Evolutionary conservation across 441 rosid species (phyloP).

Genomic region (Francoa sonchifolia): DNA sequence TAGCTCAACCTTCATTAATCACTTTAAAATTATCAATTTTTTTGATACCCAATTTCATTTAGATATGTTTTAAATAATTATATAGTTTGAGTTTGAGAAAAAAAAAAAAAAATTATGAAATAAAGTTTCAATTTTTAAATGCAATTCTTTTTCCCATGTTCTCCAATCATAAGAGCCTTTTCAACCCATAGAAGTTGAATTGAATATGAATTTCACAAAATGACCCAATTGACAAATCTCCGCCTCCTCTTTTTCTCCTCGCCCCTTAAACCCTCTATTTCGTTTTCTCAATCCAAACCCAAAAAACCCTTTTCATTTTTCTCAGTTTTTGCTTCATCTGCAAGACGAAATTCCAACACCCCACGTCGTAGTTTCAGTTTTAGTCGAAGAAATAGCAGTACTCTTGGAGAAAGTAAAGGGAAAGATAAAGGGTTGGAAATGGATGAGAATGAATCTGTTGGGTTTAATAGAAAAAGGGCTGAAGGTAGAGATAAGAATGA

Average conservation of each 20-base stretch:
- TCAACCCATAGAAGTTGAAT: neutral
- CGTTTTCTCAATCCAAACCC: slow-evolving; percentile 20
- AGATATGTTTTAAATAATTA: no score
- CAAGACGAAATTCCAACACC: slow-evolving; percentile 26
- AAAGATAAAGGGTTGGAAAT: slow-evolving; percentile 18
- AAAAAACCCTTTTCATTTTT: slow-evolving; percentile 20
- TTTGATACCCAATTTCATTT: no score
- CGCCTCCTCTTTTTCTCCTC: slow-evolving; percentile 40
- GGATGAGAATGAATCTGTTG: slow-evolving; percentile 38
- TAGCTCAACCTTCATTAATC: no score
- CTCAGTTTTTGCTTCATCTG: slow-evolving; percentile 21
- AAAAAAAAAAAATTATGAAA: no score
- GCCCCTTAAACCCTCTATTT: slow-evolving; percentile 23
- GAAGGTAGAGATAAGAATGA: slow-evolving; percentile 52
- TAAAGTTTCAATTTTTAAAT: no score
- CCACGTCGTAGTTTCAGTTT: slow-evolving; percentile 23
- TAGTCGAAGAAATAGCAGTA: slow-evolving; percentile 31
- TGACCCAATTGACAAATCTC: slow-evolving; percentile 9
- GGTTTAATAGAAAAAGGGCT: slow-evolving; percentile 74
- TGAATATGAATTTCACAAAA: neutral
- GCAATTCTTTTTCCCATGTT: neutral
- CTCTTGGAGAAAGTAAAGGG: slow-evolving; percentile 20
- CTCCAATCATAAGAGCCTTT: neutral
- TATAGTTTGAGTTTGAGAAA: no score
- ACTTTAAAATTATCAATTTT: no score